Evolutionary conservation across 78 protist genomes (phyloP), one percentile per base, ranked within the genome.

Genomic region (Dictyostelium discoideum): DNA sequence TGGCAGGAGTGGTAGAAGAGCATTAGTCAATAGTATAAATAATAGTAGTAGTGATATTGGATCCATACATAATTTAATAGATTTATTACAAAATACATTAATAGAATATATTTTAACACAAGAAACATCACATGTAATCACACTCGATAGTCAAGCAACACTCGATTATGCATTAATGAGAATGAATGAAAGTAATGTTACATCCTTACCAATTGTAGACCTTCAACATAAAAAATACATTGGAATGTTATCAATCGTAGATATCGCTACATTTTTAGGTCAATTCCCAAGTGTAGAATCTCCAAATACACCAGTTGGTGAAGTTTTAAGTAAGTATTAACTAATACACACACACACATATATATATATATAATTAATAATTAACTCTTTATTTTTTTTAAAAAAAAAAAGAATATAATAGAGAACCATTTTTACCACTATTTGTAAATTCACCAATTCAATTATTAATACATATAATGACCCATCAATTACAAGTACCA

Each of bases 311-410:
- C 74, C 81, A 44, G 94, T 89, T 22, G 79, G 86, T 69, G 94
- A 89, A 69, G 94, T 89, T 7, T 69, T 89, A 89, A 89, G 93
- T n/a, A n/a, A n/a, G n/a, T n/a, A n/a, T n/a, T n/a, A n/a, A n/a
- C n/a, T n/a, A n/a, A n/a, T n/a, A n/a, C n/a, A n/a, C n/a, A n/a
- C n/a, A n/a, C n/a, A n/a, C n/a, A n/a, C n/a, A n/a, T n/a, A n/a
- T n/a, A 76, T 39, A 39, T 14, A 6, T 39, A 16, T 0, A 10
- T n/a, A 10, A 73, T 32, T 0, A 54, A 11, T 76, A 22, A 29
- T 73, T 14, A 63, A 32, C 13, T 22, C 13, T 22, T n/a, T n/a
- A 22, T 65, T 16, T 67, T 24, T 20, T 67, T 11, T 57, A 0
- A 9, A 5, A 11, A 20, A 20, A 20, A 42, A n/a, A 14, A 87